Evolutionary conservation across 352 stramenopile species (phyloP), one percentile per base, ranked within the genome.

Genomic region (Blastocystis sp.): DNA sequence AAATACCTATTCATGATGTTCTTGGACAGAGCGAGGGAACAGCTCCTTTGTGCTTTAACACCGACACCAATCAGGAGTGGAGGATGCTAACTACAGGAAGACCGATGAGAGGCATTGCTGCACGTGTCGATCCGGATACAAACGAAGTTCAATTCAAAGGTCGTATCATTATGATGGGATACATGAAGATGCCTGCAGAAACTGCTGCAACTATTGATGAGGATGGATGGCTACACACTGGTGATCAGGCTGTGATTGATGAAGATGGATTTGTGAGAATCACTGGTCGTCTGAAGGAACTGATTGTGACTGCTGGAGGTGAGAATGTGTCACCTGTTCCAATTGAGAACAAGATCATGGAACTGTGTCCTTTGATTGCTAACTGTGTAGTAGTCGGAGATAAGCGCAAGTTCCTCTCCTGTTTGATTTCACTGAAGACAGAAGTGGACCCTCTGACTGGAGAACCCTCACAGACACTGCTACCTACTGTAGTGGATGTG

Each of bases 261-360:
- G 62, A 19, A 6, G 58, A 89, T 53, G 90, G 90, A 17, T 92
- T 91, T 56, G 56, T 93, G 22, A 58, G 82, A 33, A 91, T 93
- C 42, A 93, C 91, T 17, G 92, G 91, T 64, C 90, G 92, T 59
- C 92, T 90, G 57, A 93, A 93, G 60, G 92, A 93, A 35, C 79
- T 94, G 9, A 93, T 94, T 62, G 93, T 93, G 68, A 92, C 90
- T 4, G 92, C 92, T 4, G 92, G 92, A 35, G 92, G 92, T 51
- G 92, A 94, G 81, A 93, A 94, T 75, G 89, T 94, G 58, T 70
- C 92, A 42, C 92, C 92, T 13, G 89, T 92, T 24, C 90, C 90
- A 27, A 93, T 93, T 75, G 92, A 93, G 87, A 89, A 93, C n/a
- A 73, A 91, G 42, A 87, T 93, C 19, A 90, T 91, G 35, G 48